Evolutionary conservation across 2,329 filamentous ascomycete genomes (phyloP), one percentile per base, ranked within the genome.

Genomic region (Cladosporium sp.): DNA sequence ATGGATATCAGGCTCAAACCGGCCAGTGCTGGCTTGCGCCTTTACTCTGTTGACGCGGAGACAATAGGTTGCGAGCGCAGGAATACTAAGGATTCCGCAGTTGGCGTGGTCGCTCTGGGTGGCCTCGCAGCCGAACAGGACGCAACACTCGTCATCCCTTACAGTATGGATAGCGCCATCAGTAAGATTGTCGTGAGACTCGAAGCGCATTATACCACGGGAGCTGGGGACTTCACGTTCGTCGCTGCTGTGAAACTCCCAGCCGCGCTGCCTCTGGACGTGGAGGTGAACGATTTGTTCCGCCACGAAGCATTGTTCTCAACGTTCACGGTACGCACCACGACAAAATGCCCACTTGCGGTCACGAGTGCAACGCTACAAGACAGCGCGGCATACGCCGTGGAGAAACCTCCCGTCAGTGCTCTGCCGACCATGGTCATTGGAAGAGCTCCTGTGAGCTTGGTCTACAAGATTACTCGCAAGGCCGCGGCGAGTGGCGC

Each of bases 241-340:
- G 78, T 82, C 13, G 80, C 79, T 13, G 76, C 78, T 7, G 79
- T 80, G 17, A 80, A 77, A 3, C 76, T 95, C 17, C 79, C 84
- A 2, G 85, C 93, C 1, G 80, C 86, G 1, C 75, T 99, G 4
- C 88, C 89, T 0, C 77, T 99, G 3, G 91, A 92, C 3, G 93
- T 99, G 55, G 97, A 97, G 58, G 93, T 99, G 5, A 91, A 97
- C 62, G 93, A 99, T 60, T 82, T 95, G 22, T 97, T 97, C 74
- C 95, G 96, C 65, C 83, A 89, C 56, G 73, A 83, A 7, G 78
- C 82, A 0, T 76, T 97, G 0, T 93, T 93, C 63, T 96, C 91
- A 0, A 85, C 86, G 8, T 99, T 99, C 66, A 95, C 88, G 12
- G 85, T 99, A 47, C 90, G 89, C 11, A 90, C 91, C 0, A 86